Evolutionary conservation across 2,329 filamentous ascomycete genomes (phyloP).

Genomic region (Bipolaris zeicola): DNA sequence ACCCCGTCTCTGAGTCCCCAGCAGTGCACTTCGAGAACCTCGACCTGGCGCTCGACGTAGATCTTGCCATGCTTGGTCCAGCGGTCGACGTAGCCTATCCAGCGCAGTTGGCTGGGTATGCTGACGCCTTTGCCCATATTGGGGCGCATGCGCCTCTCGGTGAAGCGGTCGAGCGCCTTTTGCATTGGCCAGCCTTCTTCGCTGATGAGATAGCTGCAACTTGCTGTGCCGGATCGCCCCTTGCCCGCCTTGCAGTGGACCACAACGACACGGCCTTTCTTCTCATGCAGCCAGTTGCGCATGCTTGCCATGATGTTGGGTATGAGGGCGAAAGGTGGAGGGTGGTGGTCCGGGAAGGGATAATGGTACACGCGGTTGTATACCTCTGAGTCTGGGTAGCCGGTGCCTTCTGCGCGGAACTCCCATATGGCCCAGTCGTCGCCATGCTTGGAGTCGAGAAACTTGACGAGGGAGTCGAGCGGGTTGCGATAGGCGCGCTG

Average conservation of each 20-base stretch:
- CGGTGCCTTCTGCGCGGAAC: slow-evolving; percentile 94
- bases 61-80: slow-evolving; percentile 78
- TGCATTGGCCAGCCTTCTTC: slow-evolving; percentile 74
- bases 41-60: slow-evolving; percentile 81
- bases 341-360: slow-evolving; percentile 96
- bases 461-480: slow-evolving; percentile 82
- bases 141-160: slow-evolving; percentile 84
- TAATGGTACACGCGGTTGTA: slow-evolving; percentile 87
- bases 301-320: slow-evolving; percentile 91
- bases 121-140: slow-evolving; percentile 88
- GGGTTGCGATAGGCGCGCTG: slow-evolving; percentile 94
- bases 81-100: slow-evolving; percentile 84
- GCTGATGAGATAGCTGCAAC: slow-evolving; percentile 87
- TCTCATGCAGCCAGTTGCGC: slow-evolving; percentile 76
- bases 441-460: slow-evolving; percentile 80
- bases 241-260: slow-evolving; percentile 99
- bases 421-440: slow-evolving; percentile 95
- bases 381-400: slow-evolving; percentile 89
- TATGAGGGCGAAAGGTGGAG: slow-evolving; percentile 87
- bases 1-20: slow-evolving; percentile 90
- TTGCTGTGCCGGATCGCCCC: slow-evolving; percentile 85
- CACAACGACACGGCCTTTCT: slow-evolving; percentile 72
- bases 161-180: slow-evolving; percentile 71
- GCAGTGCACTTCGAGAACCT: slow-evolving; percentile 85
- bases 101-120: slow-evolving; percentile 89